Evolutionary conservation across 1,139 yeast species (phyloP), one percentile per base, ranked within the genome.

Genomic region (Pichia cactophila): DNA sequence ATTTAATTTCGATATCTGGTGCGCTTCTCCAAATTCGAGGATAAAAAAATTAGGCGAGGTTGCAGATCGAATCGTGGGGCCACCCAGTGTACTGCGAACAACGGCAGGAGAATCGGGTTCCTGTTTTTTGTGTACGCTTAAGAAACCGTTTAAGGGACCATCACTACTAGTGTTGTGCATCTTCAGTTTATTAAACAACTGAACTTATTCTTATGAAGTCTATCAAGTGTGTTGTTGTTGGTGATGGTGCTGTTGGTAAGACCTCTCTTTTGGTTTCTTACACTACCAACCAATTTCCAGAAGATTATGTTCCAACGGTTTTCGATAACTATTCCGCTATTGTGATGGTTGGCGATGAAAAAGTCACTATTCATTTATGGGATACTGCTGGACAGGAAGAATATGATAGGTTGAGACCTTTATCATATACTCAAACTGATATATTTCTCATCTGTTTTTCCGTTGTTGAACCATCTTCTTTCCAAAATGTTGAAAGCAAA

Each of bases 371-470:
- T 47, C 95, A 95, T 26, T 74, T 89, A 48, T 89, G 96, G 96
- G 97, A 89, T 75, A 89, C 97, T n/a, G 97, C 97, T 9, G 97
- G 97, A 31, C 97, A 89, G 68, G 86, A 86, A 62, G 97, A 89
- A 66, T 89, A 89, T 67, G 96, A 89, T 66, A 75, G 96, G 56
- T 74, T 89, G 63, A 77, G 97, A 68, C 97, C 97, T 5, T 72
- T 89, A 55, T 85, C 95, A 20, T 89, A 89, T 63, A 96, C 96
- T 2, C 96, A 89, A 62, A 88, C 97, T 0, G 96, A 88, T 60
- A 85, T 89, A 42, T 89, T 89, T 63, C 70, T 89, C 53, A 80
- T 88, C 55, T 89, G 97, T 68, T 89, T 89, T 68, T 85, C 95
- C 14, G 82, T 89, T 11, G 85, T 86, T 46, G 85, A 84, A 58